These are phyloP conservation scores for Medicago arabica DNA, from an alignment of 306 rosid species.

Conservation along the genomic window DNA sequence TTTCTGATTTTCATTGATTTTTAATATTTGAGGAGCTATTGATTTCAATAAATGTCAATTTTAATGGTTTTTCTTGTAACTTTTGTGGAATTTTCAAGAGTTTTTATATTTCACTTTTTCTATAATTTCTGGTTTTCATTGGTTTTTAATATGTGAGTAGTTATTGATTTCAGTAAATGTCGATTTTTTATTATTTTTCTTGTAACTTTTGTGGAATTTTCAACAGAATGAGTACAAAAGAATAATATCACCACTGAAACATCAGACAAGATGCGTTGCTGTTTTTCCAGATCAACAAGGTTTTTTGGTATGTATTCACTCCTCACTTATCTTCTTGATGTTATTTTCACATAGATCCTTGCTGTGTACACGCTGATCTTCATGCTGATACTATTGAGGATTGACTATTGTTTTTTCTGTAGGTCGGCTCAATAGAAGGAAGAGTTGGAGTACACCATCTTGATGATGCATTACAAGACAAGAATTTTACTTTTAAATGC, in stretches of 20 bases:
- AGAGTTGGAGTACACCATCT: conserved; percentile 98
- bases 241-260: conserved; percentile 83
- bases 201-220: conserved; percentile 36
- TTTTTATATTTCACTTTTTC: too few relatives aligned
- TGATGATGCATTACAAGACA: conserved; percentile 73
- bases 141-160: conserved; percentile 10
- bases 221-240: conserved; percentile 82
- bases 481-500: conserved; percentile 91
- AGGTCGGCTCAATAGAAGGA: conserved; percentile 98
- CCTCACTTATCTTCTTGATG: too few relatives aligned
- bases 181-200: conserved; percentile 17
- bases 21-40: too few relatives aligned
- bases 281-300: conserved; percentile 99
- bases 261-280: conserved; percentile 95
- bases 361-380: too few relatives aligned
- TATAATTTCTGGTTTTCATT: too few relatives aligned
- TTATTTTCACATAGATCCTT: too few relatives aligned
- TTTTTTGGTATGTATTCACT: conserved; percentile 69
- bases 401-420: conserved; percentile 34
- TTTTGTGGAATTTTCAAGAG: too few relatives aligned
- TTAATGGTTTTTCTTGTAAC: too few relatives aligned
- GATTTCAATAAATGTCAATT: too few relatives aligned
- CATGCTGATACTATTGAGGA: too few relatives aligned
- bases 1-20: too few relatives aligned
- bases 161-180: conserved; percentile 20